These are phyloP conservation scores for Kwoniella sp. DNA, from an alignment of 768 basidiomycete genomes.

Conservation along the genomic window DNA sequence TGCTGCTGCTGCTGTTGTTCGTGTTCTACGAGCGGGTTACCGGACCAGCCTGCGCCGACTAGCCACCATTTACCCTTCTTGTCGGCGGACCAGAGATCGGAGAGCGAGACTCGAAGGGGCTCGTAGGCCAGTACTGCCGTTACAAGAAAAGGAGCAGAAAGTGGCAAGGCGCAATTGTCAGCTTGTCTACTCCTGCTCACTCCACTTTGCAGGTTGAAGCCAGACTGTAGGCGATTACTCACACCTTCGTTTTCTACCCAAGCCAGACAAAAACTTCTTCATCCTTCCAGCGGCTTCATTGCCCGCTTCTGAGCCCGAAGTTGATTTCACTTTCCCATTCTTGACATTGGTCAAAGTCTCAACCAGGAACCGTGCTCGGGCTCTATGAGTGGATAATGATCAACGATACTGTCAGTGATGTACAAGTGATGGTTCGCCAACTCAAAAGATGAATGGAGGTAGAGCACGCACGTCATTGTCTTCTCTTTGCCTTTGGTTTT, in stretches of 20 bases:
- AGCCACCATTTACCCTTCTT: conserved; percentile 98
- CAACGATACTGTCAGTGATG: too few relatives aligned
- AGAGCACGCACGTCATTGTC: conserved; percentile 53
- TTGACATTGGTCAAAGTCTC: conserved; percentile 90
- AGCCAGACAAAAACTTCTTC: conserved; percentile 78
- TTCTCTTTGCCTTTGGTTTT: conserved; percentile 64
- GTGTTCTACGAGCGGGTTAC: conserved; percentile 79
- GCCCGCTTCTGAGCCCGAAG: conserved; percentile 64
- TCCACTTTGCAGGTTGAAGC: too few relatives aligned
- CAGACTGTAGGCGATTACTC: too few relatives aligned
- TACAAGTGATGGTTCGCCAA: too few relatives aligned
- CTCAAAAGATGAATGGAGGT: too few relatives aligned
- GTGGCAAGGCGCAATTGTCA: too few relatives aligned
- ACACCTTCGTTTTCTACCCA: conserved; percentile 72
- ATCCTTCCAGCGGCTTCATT: conserved; percentile 79
- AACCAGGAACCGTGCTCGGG: conserved; percentile 91
- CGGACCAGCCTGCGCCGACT: conserved; percentile 93
- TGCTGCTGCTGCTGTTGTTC: conserved; percentile 32
- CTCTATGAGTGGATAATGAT: conserved; percentile 61
- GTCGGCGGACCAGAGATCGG: conserved; percentile 80
- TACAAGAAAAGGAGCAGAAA: too few relatives aligned
- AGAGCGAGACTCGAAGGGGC: conserved; percentile 77
- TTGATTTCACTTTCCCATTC: conserved; percentile 75
- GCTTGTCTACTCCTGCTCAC: too few relatives aligned
- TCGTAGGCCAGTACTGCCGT: conserved; percentile 83